Base-by-base conservation (phyloP, 345 rosid genomes). In the Arabis alpina region DNA sequence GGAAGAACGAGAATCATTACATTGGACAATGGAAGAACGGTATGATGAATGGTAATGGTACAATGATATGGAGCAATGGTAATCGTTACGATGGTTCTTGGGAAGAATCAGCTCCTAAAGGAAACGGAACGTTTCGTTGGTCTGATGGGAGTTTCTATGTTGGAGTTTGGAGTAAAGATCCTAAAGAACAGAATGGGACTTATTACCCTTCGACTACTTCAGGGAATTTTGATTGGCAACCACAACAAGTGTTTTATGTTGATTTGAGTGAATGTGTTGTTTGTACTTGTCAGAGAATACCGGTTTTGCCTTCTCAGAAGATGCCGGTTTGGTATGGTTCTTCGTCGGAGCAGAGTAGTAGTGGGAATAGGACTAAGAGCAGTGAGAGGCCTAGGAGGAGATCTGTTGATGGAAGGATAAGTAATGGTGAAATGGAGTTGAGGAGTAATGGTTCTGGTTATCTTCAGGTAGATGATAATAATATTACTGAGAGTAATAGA, bases 81-180 rank as follows among this genome's bases (percentile, higher is more conserved):
- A 91, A 94, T 67, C 81, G 95, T 54, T 92, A 88, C 68, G 99
- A 94, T 66, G 99, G 99, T 0, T 83, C 73, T 54, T 94, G 99
- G 99, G 97, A 89, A 49, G 95, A 87, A 39, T 90, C 89, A 3
- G 73, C 81, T 47, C 99, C 99, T 5, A 89, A 82, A 74, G 99
- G 99, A 27, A 89, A 88, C 67, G 99, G 99, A 16, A 91, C 90
- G 0, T 91, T 77, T 36, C 77, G 81, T 27, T 89, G 92, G 92
- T 43, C 82, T 0, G 93, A 88, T 7, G 96, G 93, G 25, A 85
- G 96, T 63, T 85, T 86, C 56, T 94, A 91, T 49, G 98, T 89
- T 1, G 99, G 99, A 8, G 79, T 85, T 76, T 94, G 98, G 99
- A 91, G 93, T 43, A 89, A 79, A 37, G 96, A 89, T 76, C 85